Percentiles rank a stretch among this genome's conserved stretches.
Evolutionary conservation across 345 rosid species (phyloP).

Genomic region (Moricandia arvensis): DNA sequence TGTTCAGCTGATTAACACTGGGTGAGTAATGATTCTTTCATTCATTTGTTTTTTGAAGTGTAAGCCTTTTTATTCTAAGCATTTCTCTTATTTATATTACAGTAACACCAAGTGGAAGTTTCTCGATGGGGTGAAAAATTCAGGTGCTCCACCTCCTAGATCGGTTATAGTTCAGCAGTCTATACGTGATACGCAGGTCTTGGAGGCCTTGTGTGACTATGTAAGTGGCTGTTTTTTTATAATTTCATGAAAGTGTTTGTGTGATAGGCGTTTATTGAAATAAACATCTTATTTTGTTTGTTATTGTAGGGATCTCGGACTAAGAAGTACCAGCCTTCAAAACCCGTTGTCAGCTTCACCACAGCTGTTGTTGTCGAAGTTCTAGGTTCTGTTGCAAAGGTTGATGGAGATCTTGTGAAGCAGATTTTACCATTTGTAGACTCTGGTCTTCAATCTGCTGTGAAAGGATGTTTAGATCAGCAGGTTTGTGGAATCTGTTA

Average conservation of each 20-base stretch:
- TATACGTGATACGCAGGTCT: constrained; percentile 72
- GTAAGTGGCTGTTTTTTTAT: constrained; percentile 46
- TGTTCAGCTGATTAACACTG: constrained; percentile 65
- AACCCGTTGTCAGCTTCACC: constrained; percentile 62
- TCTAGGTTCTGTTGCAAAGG: constrained; percentile 57
- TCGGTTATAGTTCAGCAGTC: constrained; percentile 86
- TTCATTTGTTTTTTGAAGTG: neutral
- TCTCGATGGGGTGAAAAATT: constrained; percentile 74
- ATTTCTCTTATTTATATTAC: constrained; percentile 29
- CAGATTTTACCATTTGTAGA: constrained; percentile 74
- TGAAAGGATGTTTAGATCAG: constrained; percentile 62
- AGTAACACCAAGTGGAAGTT: constrained; percentile 91
- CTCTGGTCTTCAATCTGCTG: constrained; percentile 66
- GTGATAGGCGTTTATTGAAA: neutral
- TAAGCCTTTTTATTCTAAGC: neutral
- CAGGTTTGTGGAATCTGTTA: constrained; percentile 51
- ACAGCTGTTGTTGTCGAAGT: constrained; percentile 80
- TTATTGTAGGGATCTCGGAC: constrained; percentile 61
- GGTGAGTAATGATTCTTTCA: constrained; percentile 46
- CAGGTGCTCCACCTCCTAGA: constrained; percentile 91
- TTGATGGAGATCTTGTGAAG: constrained; percentile 67
- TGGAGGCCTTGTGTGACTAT: constrained; percentile 77
- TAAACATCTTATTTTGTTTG: constrained; percentile 18
- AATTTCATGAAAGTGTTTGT: neutral
- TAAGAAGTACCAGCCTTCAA: constrained; percentile 69